Conservation (phyloP, 1,139 yeast species). For the Zygoascus meyerae region DNA sequence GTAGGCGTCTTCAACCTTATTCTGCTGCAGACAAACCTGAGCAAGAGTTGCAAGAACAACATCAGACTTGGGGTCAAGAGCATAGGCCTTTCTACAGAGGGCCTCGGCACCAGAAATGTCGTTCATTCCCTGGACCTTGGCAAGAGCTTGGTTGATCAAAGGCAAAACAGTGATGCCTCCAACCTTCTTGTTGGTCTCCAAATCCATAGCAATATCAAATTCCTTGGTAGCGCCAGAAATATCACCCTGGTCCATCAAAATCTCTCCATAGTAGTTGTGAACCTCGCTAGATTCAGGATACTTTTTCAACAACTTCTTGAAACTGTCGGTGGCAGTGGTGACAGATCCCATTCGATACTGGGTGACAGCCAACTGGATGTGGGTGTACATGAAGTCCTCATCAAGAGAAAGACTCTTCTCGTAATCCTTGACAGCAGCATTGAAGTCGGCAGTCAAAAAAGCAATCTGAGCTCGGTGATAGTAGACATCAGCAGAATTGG, state of each 20-base stretch:
- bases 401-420: slow-evolving; percentile 69
- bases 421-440: slow-evolving; percentile 69
- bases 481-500: slow-evolving; percentile 73
- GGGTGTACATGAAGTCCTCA: slow-evolving; percentile 73
- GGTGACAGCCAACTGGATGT: slow-evolving; percentile 89
- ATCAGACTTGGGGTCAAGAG: slow-evolving; percentile 80
- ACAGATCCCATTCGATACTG: slow-evolving; percentile 74
- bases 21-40: slow-evolving; percentile 80
- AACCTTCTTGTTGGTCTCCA: slow-evolving; percentile 51
- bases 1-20: slow-evolving; percentile 77
- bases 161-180: slow-evolving; percentile 84
- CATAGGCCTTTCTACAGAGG: slow-evolving; percentile 69
- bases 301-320: slow-evolving; percentile 64
- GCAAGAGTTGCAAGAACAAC: slow-evolving; percentile 86
- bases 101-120: slow-evolving; percentile 55
- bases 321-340: slow-evolving; percentile 57
- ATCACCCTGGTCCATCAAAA: slow-evolving; percentile 76
- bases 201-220: slow-evolving; percentile 79
- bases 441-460: slow-evolving; percentile 72
- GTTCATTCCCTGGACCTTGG: slow-evolving; percentile 32
- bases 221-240: slow-evolving; percentile 64
- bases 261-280: slow-evolving; percentile 94
- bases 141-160: slow-evolving; percentile 80
- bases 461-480: slow-evolving; percentile 93
- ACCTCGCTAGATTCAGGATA: slow-evolving; percentile 89